Percentiles rank a stretch among this genome's conserved stretches.
These are phyloP conservation scores for Ophiostoma novo-ulmi DNA, from an alignment of 2,329 filamentous ascomycete species.

Conservation along the genomic window DNA sequence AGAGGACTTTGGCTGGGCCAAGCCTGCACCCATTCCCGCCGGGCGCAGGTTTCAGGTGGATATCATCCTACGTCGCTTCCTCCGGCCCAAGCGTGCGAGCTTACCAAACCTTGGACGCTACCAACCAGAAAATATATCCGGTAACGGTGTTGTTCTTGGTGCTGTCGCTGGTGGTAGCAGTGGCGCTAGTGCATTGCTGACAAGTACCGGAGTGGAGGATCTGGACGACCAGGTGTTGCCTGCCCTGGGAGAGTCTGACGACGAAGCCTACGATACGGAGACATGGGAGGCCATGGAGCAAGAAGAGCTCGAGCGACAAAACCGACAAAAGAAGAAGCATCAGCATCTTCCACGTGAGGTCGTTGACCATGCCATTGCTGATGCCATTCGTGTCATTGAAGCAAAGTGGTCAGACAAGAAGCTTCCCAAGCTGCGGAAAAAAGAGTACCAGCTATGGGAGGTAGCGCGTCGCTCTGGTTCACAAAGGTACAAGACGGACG, in stretches of 20 bases:
- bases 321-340: conserved; percentile 26
- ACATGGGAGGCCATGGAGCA: conserved; percentile 54
- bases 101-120: conserved; percentile 24
- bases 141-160: not conserved
- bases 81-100: conserved; percentile 29
- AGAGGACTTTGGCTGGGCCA: conserved; percentile 23
- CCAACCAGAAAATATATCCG: conserved; percentile 4
- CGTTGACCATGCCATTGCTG: conserved; percentile 49
- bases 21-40: conserved; percentile 33
- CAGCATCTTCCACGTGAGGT: conserved; percentile 41
- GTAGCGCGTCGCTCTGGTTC: conserved; percentile 44
- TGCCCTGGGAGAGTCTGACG: conserved; percentile 41
- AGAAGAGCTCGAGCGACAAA: conserved; percentile 41
- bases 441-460: conserved; percentile 59
- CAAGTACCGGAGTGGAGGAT: not conserved
- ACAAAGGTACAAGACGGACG: conserved; percentile 41
- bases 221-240: conserved; percentile 37
- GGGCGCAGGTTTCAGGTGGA: conserved; percentile 44
- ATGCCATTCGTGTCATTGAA: conserved; percentile 50
- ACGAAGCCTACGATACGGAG: conserved; percentile 38
- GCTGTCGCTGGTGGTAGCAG: not conserved
- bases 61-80: conserved; percentile 38
- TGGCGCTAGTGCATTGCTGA: not conserved
- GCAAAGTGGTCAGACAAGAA: conserved; percentile 55
- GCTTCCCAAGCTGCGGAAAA: conserved; percentile 49